phyloP scores from a whole-genome alignment of 2,329 filamentous ascomycete genomes.

The Monilinia fructigena region DNA sequence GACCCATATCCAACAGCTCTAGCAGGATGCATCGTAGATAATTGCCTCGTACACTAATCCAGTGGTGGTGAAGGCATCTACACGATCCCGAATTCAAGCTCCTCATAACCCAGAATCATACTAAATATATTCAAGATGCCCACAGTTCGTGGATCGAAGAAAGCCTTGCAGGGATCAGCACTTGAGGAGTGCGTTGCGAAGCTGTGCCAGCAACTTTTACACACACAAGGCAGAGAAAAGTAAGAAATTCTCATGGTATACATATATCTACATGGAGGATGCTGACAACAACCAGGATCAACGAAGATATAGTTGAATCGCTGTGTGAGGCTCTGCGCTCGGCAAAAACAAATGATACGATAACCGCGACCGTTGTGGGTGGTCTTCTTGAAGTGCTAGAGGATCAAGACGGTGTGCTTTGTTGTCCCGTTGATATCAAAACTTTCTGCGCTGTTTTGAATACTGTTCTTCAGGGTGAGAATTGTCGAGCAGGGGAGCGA shows the following conservation, averaged over 20 bases:
- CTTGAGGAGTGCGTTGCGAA: constrained; percentile 1
- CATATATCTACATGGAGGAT: neutral
- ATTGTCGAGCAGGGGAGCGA: constrained; percentile 31
- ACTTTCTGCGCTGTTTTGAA: constrained; percentile 31
- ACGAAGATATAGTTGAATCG: neutral
- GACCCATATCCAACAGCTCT: neutral
- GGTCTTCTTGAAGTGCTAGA: constrained; percentile 28
- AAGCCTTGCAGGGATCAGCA: neutral
- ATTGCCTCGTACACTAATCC: neutral
- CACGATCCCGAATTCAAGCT: neutral
- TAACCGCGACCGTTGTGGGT: neutral
- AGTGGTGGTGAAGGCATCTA: neutral
- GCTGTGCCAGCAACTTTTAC: constrained; percentile 1
- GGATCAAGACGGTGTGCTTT: constrained; percentile 26
- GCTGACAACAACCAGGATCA: constrained; percentile 9
- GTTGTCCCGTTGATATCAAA: constrained; percentile 28
- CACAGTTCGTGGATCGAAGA: constrained; percentile 5
- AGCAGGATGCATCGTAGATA: neutral
- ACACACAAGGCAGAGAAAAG: constrained; percentile 8
- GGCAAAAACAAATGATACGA: neutral
- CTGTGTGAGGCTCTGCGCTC: constrained; percentile 14
- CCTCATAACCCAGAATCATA: neutral
- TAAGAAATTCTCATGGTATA: neutral
- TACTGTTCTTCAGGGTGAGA: constrained; percentile 29
- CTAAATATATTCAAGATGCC: constrained; percentile 14